Evolutionary conservation across 1,284 basidiomycete species (phyloP), one percentile per base, ranked within the genome.

Genomic region (Boletellus sp.): DNA sequence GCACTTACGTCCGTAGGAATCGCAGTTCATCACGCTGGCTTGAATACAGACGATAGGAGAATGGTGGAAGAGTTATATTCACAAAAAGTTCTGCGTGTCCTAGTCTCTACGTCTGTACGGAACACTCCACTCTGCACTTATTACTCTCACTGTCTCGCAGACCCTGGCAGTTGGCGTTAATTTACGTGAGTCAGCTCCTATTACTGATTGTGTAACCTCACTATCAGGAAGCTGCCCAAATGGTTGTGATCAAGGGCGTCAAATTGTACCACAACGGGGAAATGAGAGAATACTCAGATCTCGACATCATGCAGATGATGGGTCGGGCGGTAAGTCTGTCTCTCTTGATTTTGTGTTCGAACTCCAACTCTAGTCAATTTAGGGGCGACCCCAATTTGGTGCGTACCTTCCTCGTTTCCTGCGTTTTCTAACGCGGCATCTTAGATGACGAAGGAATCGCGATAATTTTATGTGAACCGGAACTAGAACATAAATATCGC

Each of bases 321-420:
- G 89, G 89, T 32, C 80, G 89, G 42, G 89, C 89, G 39, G 89
- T 89, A 63, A 65, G 84, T 69, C 33, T 57, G 2, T 38, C 21
- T 28, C 18, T 46, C 19, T 47, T 12, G 12, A 37, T 40, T 26
- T 15, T 22, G n/a, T 32, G 22, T 21, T 28, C n/a, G 42, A 16
- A 39, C 40, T 46, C n/a, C 18, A 51, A 3, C 39, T 48, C 10
- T 33, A n/a, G 16, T 49, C 38, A 1, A 48, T 40, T 42, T 72
- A 97, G 77, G 96, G 95, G 7, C 80, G 96, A 19, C 95, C 96
- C 15, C 94, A 97, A 69, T 98, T 91, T 64, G 94, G 92, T 83
- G 63, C 51, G 53, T 21, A 36, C 61, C 36, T 22, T 33, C 44
- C 53, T 24, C 37, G 15, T 41, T 26, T 42, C 18, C 19, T 38